A percentile compares a stretch with the other conserved stretches of the same genome.
Conservation (phyloP, 805 yeast genomes). For the Wickerhamiella galacta region DNA sequence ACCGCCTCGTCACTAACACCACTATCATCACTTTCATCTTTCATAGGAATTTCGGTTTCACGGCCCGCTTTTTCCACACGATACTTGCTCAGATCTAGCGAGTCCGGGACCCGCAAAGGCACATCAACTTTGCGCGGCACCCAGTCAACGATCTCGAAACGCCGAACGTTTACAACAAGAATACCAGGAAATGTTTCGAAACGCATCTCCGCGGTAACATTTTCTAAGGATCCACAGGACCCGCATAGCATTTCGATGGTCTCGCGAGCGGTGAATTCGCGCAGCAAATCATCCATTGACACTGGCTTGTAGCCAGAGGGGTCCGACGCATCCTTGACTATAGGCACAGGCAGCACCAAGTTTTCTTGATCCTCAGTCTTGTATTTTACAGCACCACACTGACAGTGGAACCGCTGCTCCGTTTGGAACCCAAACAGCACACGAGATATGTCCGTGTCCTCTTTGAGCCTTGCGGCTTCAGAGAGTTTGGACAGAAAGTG, state of each 20-base stretch:
- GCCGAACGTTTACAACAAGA: conserved; percentile 53
- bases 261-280: conserved; percentile 31
- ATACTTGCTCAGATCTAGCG: conserved; percentile 28
- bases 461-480: conserved; percentile 9
- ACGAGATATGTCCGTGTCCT: conserved; percentile 27
- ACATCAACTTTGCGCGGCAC: conserved; percentile 68
- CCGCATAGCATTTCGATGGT: conserved; percentile 44
- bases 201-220: conserved; percentile 29
- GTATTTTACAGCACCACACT: conserved; percentile 46
- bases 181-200: conserved; percentile 54
- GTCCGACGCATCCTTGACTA: conserved; percentile 29
- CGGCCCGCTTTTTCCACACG: too few species aligned
- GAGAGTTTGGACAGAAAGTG: conserved; percentile 48
- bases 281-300: conserved; percentile 34
- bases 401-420: conserved; percentile 46
- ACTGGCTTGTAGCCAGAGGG: conserved; percentile 29
- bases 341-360: conserved; percentile 43
- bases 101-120: conserved; percentile 40
- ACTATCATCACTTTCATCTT: conserved; percentile 13
- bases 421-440: conserved; percentile 45
- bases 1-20: conserved; percentile 6
- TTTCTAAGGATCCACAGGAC: conserved; percentile 19
- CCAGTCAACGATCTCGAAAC: conserved; percentile 81
- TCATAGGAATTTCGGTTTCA: conserved; percentile 26
- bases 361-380: conserved; percentile 41